Evolutionary conservation across 345 rosid genomes (phyloP), one percentile per base, ranked within the genome.

Genomic region (Syzygium oleosum): DNA sequence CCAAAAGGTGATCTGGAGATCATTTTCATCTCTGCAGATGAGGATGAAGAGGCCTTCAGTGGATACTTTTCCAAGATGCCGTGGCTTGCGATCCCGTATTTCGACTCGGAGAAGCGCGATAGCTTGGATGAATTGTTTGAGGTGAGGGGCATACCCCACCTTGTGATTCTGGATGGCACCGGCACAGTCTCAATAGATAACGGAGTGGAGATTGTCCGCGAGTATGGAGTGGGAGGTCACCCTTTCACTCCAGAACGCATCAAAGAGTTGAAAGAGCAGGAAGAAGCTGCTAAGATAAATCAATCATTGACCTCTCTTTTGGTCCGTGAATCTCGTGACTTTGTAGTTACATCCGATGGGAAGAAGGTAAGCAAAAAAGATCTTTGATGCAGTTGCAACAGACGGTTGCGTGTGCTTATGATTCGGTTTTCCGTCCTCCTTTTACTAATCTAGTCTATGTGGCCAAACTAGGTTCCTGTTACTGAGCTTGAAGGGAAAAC

Each of bases 11-110:
- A 93, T 84, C 87, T 96, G 51, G 98, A 96, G 96, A 83, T 86
- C 89, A 85, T 96, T 21, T 95, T 95, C 90, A 90, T 94, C 78
- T 92, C 98, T 0, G 93, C 93, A 0, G 97, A 96, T 84, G 88
- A 89, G 84, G 96, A 95, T 85, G 95, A 93, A 73, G 93, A 91
- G 85, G 89, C 97, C 1, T 96, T 96, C 87, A 78, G 68, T 2
- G 90, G 43, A 25, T 97, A 97, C 88, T 94, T 97, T 89, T 89
- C 94, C 22, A 93, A 92, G 90, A 97, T 97, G 99, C 96, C 98
- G 5, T 97, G 99, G 98, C 97, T 96, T 43, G 96, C 99, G 4
- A 90, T 97, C 52, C 99, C 98, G 1, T 97, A 93, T 80, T 89
- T 95, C 25, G 97, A 97, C 87, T 92, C 94, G 0, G 94, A 90